A percentile compares a stretch with the other conserved stretches of the same genome.
These are phyloP conservation scores for Penicillium cataractarum DNA, from an alignment of 495 filamentous ascomycete species.

Conservation along the genomic window DNA sequence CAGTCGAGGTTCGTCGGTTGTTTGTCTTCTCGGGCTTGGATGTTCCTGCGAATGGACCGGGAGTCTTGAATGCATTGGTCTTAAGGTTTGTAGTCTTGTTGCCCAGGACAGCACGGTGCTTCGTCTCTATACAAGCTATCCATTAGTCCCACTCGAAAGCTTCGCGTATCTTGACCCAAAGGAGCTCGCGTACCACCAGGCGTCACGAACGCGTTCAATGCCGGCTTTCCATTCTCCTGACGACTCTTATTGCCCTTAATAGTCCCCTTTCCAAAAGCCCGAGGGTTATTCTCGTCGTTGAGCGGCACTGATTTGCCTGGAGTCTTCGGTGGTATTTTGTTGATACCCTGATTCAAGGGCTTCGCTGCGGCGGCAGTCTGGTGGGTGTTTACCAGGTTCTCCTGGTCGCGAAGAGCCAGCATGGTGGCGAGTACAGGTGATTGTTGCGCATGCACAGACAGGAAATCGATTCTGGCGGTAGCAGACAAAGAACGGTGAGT, in stretches of 20 bases:
- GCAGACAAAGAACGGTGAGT: slow-evolving; percentile 10
- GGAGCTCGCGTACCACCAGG: slow-evolving; percentile 69
- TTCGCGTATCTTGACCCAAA: neutral
- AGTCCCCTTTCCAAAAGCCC: slow-evolving; percentile 66
- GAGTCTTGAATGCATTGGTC: slow-evolving; percentile 69
- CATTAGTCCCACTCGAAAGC: slow-evolving; percentile 28
- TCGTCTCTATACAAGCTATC: slow-evolving; percentile 52
- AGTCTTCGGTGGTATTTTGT: slow-evolving; percentile 72
- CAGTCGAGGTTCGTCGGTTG: slow-evolving; percentile 50
- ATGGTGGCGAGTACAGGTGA: slow-evolving; percentile 51
- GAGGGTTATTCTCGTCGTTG: slow-evolving; percentile 83
- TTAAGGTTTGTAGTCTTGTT: slow-evolving; percentile 97
- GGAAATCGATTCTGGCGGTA: neutral
- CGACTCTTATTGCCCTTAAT: slow-evolving; percentile 64
- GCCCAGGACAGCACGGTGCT: slow-evolving; percentile 79
- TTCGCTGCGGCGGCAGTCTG: slow-evolving; percentile 79
- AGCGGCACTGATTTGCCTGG: slow-evolving; percentile 83
- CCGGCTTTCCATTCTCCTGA: slow-evolving; percentile 65
- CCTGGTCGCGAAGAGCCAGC: slow-evolving; percentile 85
- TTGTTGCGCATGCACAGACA: slow-evolving; percentile 29
- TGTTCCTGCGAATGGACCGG: slow-evolving; percentile 51
- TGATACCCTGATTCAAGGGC: slow-evolving; percentile 69
- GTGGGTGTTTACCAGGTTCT: slow-evolving; percentile 79
- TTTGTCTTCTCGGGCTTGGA: slow-evolving; percentile 51
- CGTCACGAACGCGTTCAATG: slow-evolving; percentile 75